phyloP scores from a whole-genome alignment of 78 protist genomes.

The Anaeramoeba flamelloides region DNA sequence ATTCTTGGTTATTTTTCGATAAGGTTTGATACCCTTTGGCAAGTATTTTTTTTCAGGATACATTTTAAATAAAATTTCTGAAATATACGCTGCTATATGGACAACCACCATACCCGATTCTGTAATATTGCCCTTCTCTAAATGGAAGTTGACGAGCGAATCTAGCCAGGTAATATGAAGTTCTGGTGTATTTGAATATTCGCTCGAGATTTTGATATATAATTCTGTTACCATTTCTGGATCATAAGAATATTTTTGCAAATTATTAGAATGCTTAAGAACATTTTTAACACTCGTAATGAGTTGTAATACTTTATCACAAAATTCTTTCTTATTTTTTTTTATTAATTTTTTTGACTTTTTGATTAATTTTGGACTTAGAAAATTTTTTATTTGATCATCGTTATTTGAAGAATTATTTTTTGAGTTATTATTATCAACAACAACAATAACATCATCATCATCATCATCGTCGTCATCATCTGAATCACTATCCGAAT shows the following conservation, averaged over 20 bases:
- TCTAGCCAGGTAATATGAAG: background rate
- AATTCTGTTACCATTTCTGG: background rate
- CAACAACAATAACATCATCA: too few relatives aligned
- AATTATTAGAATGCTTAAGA: background rate
- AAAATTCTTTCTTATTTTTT: too few relatives aligned
- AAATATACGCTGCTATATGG: background rate
- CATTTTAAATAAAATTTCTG: background rate
- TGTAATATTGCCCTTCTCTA: background rate
- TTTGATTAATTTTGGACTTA: too few relatives aligned
- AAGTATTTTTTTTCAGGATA: background rate
- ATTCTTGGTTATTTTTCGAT: background rate
- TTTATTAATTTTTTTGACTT: too few relatives aligned
- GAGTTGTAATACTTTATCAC: too few relatives aligned
- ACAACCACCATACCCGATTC: background rate
- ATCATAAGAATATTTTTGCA: background rate
- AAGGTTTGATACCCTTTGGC: background rate
- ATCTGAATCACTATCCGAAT: too few relatives aligned
- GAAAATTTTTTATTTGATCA: too few relatives aligned
- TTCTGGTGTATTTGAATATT: background rate
- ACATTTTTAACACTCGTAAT: background rate
- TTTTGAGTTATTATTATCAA: too few relatives aligned
- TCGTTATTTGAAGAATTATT: too few relatives aligned
- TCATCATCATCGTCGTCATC: too few relatives aligned
- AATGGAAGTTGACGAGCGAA: background rate
- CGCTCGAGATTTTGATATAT: background rate